Base-by-base conservation (phyloP, 1,139 yeast species). In the Pneumocystis wakefieldiae region DNA sequence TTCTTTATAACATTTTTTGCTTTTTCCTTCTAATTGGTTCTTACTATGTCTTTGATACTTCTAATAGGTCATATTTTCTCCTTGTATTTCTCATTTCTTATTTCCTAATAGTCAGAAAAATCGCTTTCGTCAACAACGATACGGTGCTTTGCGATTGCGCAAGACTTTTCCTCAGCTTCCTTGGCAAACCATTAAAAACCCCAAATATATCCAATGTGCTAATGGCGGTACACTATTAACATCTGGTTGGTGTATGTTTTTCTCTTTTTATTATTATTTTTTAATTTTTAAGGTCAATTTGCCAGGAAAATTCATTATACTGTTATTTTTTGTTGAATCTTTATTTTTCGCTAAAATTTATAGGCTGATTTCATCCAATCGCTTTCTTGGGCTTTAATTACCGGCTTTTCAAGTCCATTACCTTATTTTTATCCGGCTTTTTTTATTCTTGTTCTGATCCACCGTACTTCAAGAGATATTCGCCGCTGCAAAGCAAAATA, bases 351-450 rank as follows among this genome's bases (percentile, higher is more conserved):
- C 38, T 57, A 57, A 57, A 10, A 24, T 48, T 10, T 29, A 10
- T 57, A 57, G 59, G 59, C 96, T 48, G 98, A 92, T 75, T 90
- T 85, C 80, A 77, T 82, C 62, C 96, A 89, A 77, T 82, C 95
- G 63, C 77, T 88, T 69, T 81, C 94, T 61, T 92, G 98, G 98
- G 96, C 94, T 10, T 78, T 92, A 67, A 81, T 85, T 67, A 89
- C 97, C 75, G 98, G 98, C 1, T 83, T 85, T 74, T 79, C 78
- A 57, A 87, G 96, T 4, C 88, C 92, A 62, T 83, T 92, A 78
- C 96, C 97, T 60, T 92, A 96, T 92, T 92, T 92, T 76, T 92
- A 87, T 83, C 97, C 98, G 1, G 77, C 80, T 48, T 92, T 92
- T 78, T 92, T 90, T 82, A 82, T 90, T 67, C 78, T 85, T 70